Base-by-base conservation (phyloP, 495 filamentous ascomycete species). In the Hyphodiscus hymeniophilus region DNA sequence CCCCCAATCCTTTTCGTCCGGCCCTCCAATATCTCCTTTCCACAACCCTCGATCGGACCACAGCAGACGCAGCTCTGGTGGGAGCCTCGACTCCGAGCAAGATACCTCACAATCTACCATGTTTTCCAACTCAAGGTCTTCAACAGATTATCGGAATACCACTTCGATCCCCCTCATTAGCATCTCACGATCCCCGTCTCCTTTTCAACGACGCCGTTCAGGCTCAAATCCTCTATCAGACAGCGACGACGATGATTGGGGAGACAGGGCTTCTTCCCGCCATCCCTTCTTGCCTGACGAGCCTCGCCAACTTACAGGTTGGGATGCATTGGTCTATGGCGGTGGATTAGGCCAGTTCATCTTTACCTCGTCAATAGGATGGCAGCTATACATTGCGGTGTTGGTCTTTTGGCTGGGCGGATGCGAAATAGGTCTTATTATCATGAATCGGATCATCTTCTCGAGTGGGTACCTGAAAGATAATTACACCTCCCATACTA, bases 381-480 rank as follows among this genome's bases (percentile, higher is more conserved):
- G 69, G 71, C 65, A 73, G 55, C 52, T 73, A 1, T 73, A 70
- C 52, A 69, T 76, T 23, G 66, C 59, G 11, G 52, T 74, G 39
- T 57, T 76, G 53, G 61, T 73, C 13, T 53, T 71, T 18, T 67
- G 68, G 61, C 59, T 70, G 7, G 60, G 52, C 18, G 68, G 62
- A 3, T 66, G 65, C 30, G 57, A 63, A 18, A 68, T 73, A 52
- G 65, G 60, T 31, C 49, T 76, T 46, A 56, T 67, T 20, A 46
- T 73, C 31, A 66, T 73, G 66, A 75, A 77, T 58, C 50, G 67
- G 41, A 71, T 76, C 38, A 70, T 73, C 34, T 36, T 76, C 3
- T 56, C 42, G 53, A 60, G 57, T 56, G 53, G 31, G 50, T 60
- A 56, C 50, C 50, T 56, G 45, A 41, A 59, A 41, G 33, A 48